Evolutionary conservation across 2,329 filamentous ascomycete species (phyloP).

Genomic region (Scleromitrula shiraiana): DNA sequence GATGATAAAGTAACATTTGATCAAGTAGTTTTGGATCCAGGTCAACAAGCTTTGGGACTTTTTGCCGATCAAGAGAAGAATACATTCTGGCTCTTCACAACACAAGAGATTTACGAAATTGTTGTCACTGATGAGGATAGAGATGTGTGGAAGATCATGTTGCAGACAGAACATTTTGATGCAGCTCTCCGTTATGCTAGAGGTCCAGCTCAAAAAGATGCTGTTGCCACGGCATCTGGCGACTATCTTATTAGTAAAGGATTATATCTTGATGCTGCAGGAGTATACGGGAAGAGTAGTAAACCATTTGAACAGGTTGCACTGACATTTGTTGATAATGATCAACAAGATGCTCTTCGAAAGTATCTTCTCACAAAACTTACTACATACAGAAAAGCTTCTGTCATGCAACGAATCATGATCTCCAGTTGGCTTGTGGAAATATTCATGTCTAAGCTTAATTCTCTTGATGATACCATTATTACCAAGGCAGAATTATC

Average conservation of each 20-base stretch:
- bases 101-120: conserved; percentile 86
- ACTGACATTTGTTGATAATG: conserved; percentile 79
- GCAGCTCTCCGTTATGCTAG: conserved; percentile 78
- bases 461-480: conserved; percentile 88
- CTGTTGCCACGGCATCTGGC: conserved; percentile 83
- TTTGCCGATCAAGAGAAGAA: conserved; percentile 89
- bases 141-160: conserved; percentile 91
- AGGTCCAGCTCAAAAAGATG: conserved; percentile 75
- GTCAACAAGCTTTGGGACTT: conserved; percentile 73
- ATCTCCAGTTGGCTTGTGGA: conserved; percentile 92
- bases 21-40: conserved; percentile 73
- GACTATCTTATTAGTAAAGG: conserved; percentile 79
- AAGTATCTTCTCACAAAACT: conserved; percentile 86
- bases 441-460: conserved; percentile 94
- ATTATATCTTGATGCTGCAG: conserved; percentile 76
- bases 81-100: conserved; percentile 94
- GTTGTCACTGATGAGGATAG: conserved; percentile 83
- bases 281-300: conserved; percentile 87
- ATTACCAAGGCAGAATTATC: conserved; percentile 77
- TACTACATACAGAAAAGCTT: conserved; percentile 69
- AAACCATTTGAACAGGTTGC: conserved; percentile 97
- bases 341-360: conserved; percentile 81
- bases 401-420: conserved; percentile 90
- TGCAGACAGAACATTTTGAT: conserved; percentile 81
- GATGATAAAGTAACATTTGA: conserved; percentile 83